Evolutionary conservation across 768 basidiomycete genomes (phyloP).

Genomic region (Leccinum variicolor): DNA sequence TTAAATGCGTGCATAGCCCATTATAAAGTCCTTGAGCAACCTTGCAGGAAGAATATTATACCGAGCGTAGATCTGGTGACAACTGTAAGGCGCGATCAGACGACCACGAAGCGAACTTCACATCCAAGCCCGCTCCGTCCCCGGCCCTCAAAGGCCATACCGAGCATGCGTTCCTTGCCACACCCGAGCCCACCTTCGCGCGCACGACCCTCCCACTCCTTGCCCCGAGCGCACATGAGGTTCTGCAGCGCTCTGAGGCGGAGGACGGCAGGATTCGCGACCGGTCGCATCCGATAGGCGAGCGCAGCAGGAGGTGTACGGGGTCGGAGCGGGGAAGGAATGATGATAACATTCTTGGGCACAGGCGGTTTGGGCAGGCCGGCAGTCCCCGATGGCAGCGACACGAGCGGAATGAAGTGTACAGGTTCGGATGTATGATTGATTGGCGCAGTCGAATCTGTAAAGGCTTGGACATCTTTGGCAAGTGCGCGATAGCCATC

Average conservation of each 20-base stretch:
- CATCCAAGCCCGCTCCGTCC: conserved; percentile 49
- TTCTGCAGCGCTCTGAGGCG: conserved; percentile 62
- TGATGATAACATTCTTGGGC: conserved; percentile 37
- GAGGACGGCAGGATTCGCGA: conserved; percentile 59
- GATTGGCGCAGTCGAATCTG: conserved; percentile 16
- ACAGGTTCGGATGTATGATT: conserved; percentile 23
- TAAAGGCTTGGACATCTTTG: conserved; percentile 43
- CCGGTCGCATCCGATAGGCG: conserved; percentile 49
- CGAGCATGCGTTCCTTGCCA: conserved; percentile 56
- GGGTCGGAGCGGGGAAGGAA: conserved; percentile 43
- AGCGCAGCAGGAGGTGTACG: conserved; percentile 28
- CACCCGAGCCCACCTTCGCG: conserved; percentile 49
- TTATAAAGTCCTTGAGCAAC: conserved; percentile 24
- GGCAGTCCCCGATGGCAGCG: conserved; percentile 31
- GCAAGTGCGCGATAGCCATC: conserved; percentile 43
- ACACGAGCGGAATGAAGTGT: conserved; percentile 41
- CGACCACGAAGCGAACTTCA: conserved; percentile 36
- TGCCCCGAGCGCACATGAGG: conserved; percentile 41
- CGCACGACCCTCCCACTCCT: conserved; percentile 46
- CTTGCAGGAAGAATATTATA: conserved; percentile 6
- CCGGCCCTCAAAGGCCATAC: conserved; percentile 60
- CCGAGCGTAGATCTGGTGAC: background rate
- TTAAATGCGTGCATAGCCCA: conserved; percentile 31
- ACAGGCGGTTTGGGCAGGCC: conserved; percentile 22
- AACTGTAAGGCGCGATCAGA: conserved; percentile 10